Conservation (phyloP, 805 yeast genomes). For the Kodamaea restingae region DNA sequence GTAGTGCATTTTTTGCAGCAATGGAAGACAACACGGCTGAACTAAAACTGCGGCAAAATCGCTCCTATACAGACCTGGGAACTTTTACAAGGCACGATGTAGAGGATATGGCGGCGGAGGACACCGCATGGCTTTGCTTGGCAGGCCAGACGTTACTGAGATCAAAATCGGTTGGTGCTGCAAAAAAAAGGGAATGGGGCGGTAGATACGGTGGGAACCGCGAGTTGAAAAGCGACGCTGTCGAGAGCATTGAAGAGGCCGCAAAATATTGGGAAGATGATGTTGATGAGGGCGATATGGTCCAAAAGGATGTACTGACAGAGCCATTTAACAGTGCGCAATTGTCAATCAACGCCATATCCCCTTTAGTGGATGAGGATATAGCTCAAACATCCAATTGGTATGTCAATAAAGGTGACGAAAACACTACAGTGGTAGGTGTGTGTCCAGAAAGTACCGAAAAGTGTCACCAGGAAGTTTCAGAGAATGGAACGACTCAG, state of each 20-base stretch:
- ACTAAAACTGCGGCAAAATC: not conserved
- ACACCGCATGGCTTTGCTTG: not conserved
- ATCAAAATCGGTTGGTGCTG: not conserved
- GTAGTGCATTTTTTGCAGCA: constrained; percentile 7
- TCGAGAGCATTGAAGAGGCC: too few species aligned
- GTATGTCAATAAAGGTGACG: not conserved
- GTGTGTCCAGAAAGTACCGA: too few species aligned
- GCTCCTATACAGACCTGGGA: constrained; percentile 1
- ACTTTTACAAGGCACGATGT: not conserved
- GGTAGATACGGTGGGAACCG: too few species aligned
- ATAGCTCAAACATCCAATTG: not conserved
- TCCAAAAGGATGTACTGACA: not conserved
- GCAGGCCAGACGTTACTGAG: not conserved
- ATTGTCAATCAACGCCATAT: constrained; percentile 5
- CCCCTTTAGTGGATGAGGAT: constrained; percentile 3
- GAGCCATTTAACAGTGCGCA: not conserved
- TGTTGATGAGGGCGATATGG: too few species aligned
- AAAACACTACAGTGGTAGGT: not conserved
- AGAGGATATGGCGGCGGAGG: not conserved
- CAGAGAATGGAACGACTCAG: too few species aligned
- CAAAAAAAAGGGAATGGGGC: too few species aligned
- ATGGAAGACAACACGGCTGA: constrained; percentile 3
- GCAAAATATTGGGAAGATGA: too few species aligned
- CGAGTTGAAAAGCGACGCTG: too few species aligned
- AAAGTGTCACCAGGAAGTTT: too few species aligned